Percentiles rank a stretch among this genome's conserved stretches.
These are phyloP conservation scores for Cardamine chenopodiifolia DNA, from an alignment of 345 rosid genomes.

Conservation along the genomic window DNA sequence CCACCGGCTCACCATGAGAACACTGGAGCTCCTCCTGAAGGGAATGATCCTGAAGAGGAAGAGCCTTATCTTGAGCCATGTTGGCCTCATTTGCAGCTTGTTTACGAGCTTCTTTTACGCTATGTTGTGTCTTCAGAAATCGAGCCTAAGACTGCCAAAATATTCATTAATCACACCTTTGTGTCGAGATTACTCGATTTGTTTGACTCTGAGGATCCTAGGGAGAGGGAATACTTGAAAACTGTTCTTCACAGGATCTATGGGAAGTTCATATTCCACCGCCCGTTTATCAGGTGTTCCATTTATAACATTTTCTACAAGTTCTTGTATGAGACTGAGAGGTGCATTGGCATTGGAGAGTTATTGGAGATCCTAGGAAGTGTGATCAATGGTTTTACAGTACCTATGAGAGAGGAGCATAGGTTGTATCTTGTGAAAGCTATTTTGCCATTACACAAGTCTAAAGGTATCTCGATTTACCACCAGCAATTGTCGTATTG, in stretches of 20 bases:
- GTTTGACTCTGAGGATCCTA: constrained; percentile 65
- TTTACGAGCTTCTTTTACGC: constrained; percentile 51
- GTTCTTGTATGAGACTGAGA: constrained; percentile 49
- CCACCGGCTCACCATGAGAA: constrained; percentile 44
- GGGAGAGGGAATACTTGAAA: constrained; percentile 71
- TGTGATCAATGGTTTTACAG: constrained; percentile 49
- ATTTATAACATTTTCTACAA: constrained; percentile 54
- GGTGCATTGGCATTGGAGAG: constrained; percentile 54
- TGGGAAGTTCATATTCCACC: constrained; percentile 62
- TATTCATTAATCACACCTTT: constrained; percentile 56
- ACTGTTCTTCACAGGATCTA: constrained; percentile 64
- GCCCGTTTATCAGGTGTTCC: constrained; percentile 57
- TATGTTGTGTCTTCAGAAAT: constrained; percentile 50
- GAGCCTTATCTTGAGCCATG: constrained; percentile 52
- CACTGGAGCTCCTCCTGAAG: constrained; percentile 47
- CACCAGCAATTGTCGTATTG: constrained; percentile 55
- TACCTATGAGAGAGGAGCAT: constrained; percentile 59
- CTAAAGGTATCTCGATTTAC: constrained; percentile 43
- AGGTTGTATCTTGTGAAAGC: constrained; percentile 52
- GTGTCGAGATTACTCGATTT: constrained; percentile 54
- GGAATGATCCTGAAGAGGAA: constrained; percentile 52
- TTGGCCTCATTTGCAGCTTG: constrained; percentile 56
- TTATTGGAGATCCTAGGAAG: constrained; percentile 55
- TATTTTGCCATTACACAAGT: constrained; percentile 53
- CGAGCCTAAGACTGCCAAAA: constrained; percentile 53